Percentiles rank a stretch among this genome's conserved stretches.
Conservation (phyloP, 2,329 filamentous ascomycete genomes). For the Cadophora sp. region DNA sequence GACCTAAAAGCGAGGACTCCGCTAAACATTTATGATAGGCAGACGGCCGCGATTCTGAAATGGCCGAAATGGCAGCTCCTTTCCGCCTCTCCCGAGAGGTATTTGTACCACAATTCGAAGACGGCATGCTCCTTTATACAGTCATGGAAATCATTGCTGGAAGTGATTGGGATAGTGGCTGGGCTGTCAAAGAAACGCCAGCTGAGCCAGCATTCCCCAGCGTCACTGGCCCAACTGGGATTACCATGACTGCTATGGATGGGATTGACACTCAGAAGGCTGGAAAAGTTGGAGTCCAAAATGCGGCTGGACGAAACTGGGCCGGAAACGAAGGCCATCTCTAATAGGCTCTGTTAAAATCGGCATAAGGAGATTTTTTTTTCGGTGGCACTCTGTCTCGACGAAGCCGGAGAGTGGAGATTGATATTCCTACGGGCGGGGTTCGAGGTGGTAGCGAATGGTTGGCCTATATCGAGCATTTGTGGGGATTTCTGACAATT, state of each 20-base stretch:
- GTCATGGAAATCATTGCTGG: constrained; percentile 53
- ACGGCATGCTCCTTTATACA: constrained; percentile 55
- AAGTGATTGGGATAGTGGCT: constrained; percentile 41
- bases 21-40: constrained; percentile 48
- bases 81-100: constrained; percentile 49
- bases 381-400: not conserved
- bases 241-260: constrained; percentile 31
- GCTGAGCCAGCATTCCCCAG: constrained; percentile 30
- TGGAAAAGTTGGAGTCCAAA: constrained; percentile 27
- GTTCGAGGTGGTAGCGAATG: not conserved
- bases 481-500: constrained; percentile 13
- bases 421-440: not conserved
- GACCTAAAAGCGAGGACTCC: not conserved
- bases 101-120: constrained; percentile 53
- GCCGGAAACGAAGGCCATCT: constrained; percentile 22
- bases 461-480: constrained; percentile 15
- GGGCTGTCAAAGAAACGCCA: constrained; percentile 39
- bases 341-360: constrained; percentile 8
- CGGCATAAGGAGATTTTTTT: not conserved
- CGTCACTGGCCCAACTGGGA: constrained; percentile 34
- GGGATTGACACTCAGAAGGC: constrained; percentile 29
- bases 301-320: constrained; percentile 25
- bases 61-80: constrained; percentile 36
- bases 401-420: not conserved
- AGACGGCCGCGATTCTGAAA: constrained; percentile 55